These are phyloP conservation scores for Blastocladiella emersonii DNA, from an alignment of 371 early-diverging fungal species.

Conservation along the genomic window DNA sequence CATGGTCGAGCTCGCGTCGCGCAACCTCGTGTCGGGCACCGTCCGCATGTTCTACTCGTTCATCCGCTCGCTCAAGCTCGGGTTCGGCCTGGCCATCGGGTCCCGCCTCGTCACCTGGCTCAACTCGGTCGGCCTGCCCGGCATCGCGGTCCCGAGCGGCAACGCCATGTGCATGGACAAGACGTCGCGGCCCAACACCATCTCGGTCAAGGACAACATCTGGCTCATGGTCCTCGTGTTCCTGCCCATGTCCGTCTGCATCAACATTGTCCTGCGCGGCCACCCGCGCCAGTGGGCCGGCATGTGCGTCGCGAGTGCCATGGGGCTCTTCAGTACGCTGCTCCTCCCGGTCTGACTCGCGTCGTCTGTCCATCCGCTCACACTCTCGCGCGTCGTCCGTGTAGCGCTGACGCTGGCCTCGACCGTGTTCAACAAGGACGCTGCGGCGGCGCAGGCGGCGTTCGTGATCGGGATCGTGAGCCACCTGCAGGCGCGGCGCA, in stretches of 20 bases:
- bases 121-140: neutral
- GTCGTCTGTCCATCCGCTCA: too few relatives aligned
- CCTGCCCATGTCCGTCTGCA: conserved; percentile 14
- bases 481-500: neutral
- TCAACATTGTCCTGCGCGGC: neutral
- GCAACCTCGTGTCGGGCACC: conserved; percentile 65
- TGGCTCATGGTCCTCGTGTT: conserved; percentile 19
- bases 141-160: neutral
- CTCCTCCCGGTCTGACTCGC: neutral
- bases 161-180: conserved; percentile 16
- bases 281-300: neutral
- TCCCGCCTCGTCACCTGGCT: conserved; percentile 19
- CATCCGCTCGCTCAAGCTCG: conserved; percentile 52
- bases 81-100: conserved; percentile 61
- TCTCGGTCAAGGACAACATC: conserved; percentile 14
- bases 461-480: conserved; percentile 14
- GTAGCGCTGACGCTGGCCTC: neutral
- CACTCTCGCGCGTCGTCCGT: too few relatives aligned
- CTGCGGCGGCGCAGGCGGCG: conserved; percentile 16
- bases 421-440: conserved; percentile 6
- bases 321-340: neutral
- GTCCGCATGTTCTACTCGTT: conserved; percentile 65
- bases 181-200: conserved; percentile 6
- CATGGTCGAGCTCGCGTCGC: conserved; percentile 65
- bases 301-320: neutral